Percentiles rank a stretch among this genome's conserved stretches.
Conservation (phyloP, 768 basidiomycete species). For the Rhodotorula taiwanensis region DNA sequence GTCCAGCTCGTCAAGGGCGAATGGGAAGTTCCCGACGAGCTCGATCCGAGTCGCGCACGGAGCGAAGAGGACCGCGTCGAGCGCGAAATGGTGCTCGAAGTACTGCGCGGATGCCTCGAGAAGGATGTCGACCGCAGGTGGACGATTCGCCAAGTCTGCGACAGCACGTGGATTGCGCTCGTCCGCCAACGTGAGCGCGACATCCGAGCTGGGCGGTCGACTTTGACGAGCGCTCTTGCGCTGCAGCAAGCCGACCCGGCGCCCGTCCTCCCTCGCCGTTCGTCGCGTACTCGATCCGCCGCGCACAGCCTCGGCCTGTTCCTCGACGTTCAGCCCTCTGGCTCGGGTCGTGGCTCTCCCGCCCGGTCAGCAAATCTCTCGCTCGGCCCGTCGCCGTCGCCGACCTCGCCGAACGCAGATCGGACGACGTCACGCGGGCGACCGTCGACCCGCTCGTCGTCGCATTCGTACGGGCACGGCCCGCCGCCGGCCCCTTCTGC, state of each 20-base stretch:
- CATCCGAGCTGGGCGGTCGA: no score
- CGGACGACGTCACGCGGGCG: slow-evolving; percentile 1
- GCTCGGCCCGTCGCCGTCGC: neutral
- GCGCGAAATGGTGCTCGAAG: slow-evolving; percentile 40
- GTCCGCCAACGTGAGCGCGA: slow-evolving; percentile 31
- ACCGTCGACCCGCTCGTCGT: neutral
- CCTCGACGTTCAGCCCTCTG: neutral
- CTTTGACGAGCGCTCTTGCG: no score
- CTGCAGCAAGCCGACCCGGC: no score
- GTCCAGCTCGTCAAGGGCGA: slow-evolving; percentile 83
- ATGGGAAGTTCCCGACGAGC: slow-evolving; percentile 45
- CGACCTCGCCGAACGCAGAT: neutral
- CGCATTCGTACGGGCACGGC: neutral
- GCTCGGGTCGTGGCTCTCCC: neutral
- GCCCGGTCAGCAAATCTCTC: neutral
- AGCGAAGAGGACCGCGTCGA: neutral
- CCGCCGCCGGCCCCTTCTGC: slow-evolving; percentile 6
- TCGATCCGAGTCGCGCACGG: neutral
- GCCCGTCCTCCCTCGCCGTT: no score
- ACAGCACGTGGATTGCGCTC: slow-evolving; percentile 47
- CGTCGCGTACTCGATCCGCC: no score
- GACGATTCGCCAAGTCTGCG: slow-evolving; percentile 73
- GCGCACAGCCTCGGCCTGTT: neutral
- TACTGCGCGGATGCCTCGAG: slow-evolving; percentile 74
- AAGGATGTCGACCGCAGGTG: slow-evolving; percentile 59